Base-by-base conservation (phyloP, 2,329 filamentous ascomycete species). In the Fusarium luffae region DNA sequence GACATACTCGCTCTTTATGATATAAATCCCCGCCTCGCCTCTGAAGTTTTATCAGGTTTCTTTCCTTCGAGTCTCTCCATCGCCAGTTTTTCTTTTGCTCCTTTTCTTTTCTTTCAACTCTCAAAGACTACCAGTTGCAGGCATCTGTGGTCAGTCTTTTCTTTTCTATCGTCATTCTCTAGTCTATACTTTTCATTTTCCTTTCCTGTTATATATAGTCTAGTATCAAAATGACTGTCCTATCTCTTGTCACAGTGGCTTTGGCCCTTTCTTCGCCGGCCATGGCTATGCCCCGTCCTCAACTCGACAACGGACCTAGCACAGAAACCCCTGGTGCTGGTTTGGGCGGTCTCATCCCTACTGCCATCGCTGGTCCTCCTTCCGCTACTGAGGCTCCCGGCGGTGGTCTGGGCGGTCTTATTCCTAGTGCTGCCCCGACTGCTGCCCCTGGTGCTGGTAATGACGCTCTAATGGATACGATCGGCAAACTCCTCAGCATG, bases 101-200 rank as follows among this genome's bases (percentile, higher is more conserved):
- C 59, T 71, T 73, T 63, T 72, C 56, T 63, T 71, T 74, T 63
- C 61, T 65, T 74, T 74, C 66, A 69, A 63, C 49, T 49, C 59
- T 34, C 16, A 34, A 52, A 60, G 69, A 69, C 67, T 63, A 70
- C 64, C 72, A 75, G 74, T 73, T 75, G 74, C 73, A 65, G 73
- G 66, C 73, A 74, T 70, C 74, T 75, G 73, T 72, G 68, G 61
- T 74, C 54, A 68, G 63, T 74, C 59, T 55, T 54, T 72, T 67
- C 8, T 46, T 54, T 68, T n/a, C 43, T 54, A 67, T 59, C 46
- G 61, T 65, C 69, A 49, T 56, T 72, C 59, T 49, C 40, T 50
- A 57, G 57, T 51, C 40, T 50, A 57, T 61, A 55, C 59, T 60
- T 30, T 18, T 47, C 54, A 63, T 57, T 43, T 48, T 48, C 44